Conservation (phyloP, 2,329 filamentous ascomycete genomes). For the Trichophaea hybrida region DNA sequence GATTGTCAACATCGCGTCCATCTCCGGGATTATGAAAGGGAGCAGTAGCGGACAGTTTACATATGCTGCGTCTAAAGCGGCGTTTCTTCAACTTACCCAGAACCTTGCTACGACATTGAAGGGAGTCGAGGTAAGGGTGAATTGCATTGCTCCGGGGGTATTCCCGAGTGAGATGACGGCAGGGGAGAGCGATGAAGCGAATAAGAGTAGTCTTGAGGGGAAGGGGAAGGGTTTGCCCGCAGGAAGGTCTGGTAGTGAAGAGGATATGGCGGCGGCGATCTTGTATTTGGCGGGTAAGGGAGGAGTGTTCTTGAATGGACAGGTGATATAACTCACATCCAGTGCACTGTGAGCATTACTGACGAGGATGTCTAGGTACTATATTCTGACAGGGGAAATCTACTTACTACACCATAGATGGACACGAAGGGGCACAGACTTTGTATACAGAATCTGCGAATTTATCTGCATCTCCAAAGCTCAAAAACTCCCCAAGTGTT, state of each 20-base stretch:
- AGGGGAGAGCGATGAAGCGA: constrained; percentile 32
- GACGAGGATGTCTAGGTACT: not conserved
- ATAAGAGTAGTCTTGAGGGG: constrained; percentile 36
- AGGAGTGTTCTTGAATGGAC: constrained; percentile 40
- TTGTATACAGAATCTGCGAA: too few species aligned
- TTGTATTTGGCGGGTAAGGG: constrained; percentile 39
- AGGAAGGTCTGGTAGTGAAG: constrained; percentile 34
- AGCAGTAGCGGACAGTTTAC: constrained; percentile 39
- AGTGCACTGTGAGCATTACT: constrained; percentile 22
- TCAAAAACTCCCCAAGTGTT: too few species aligned
- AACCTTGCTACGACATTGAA: constrained; percentile 42
- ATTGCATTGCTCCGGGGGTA: constrained; percentile 43
- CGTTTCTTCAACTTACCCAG: constrained; percentile 37
- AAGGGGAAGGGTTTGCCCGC: constrained; percentile 33
- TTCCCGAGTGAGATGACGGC: constrained; percentile 47
- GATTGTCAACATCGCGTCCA: constrained; percentile 42
- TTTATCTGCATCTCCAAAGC: too few species aligned
- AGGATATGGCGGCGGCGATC: constrained; percentile 39
- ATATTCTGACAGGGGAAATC: not conserved
- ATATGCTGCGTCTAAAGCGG: constrained; percentile 38
- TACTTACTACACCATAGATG: not conserved
- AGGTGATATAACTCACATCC: constrained; percentile 40
- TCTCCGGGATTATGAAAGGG: constrained; percentile 40
- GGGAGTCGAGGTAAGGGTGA: constrained; percentile 42
- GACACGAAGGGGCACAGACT: too few species aligned